phyloP scores from a whole-genome alignment of 2,329 filamentous ascomycete species.

The Fusarium bactridioides region DNA sequence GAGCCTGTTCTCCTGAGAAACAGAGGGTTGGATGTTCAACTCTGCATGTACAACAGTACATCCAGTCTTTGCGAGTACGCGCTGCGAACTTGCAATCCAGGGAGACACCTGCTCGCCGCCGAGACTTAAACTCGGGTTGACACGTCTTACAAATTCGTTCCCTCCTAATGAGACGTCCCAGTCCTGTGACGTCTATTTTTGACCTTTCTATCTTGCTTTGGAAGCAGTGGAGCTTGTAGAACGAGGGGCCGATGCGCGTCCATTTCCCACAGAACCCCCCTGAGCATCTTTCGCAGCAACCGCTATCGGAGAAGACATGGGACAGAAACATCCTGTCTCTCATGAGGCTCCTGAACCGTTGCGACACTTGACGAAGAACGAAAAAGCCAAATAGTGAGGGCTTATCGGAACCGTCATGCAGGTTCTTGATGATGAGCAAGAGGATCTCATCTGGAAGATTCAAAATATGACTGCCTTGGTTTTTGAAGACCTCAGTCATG shows the following conservation, averaged over 20 bases:
- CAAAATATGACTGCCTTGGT: background rate
- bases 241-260: background rate
- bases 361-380: background rate
- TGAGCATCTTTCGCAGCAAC: background rate
- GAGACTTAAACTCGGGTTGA: background rate
- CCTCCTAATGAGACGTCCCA: accelerated
- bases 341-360: background rate
- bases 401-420: background rate
- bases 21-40: background rate
- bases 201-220: accelerated
- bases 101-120: background rate
- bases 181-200: background rate
- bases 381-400: background rate
- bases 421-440: background rate
- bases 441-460: background rate
- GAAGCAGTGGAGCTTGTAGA: background rate
- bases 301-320: background rate
- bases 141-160: background rate
- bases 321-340: background rate
- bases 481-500: background rate
- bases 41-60: background rate
- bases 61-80: accelerated
- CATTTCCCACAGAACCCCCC: background rate
- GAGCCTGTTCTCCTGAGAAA: background rate
- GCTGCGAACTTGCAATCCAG: background rate